Percentiles rank a stretch among this genome's conserved stretches.
Evolutionary conservation across 1,284 basidiomycete species (phyloP).

Genomic region (Cerioporus squamosus): DNA sequence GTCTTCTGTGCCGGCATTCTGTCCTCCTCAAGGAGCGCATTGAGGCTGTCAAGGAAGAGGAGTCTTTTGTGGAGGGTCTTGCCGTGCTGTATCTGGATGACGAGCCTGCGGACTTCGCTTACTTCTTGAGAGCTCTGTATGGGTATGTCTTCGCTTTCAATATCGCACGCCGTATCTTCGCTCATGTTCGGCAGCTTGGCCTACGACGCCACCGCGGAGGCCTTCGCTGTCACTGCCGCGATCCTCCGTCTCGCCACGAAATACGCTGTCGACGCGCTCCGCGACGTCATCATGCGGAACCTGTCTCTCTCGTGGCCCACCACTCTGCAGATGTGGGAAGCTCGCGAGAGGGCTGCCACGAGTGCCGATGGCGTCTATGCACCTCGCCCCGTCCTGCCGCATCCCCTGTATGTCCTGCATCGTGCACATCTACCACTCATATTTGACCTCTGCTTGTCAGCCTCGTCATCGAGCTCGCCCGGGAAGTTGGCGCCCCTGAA

Average conservation of each 20-base stretch:
- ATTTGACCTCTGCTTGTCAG: slow-evolving; percentile 41
- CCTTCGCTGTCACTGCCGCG: slow-evolving; percentile 54
- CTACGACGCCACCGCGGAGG: slow-evolving; percentile 46
- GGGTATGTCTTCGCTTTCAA: slow-evolving; percentile 55
- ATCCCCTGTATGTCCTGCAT: slow-evolving; percentile 60
- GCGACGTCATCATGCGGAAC: slow-evolving; percentile 54
- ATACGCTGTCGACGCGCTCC: slow-evolving; percentile 60
- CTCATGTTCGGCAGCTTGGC: slow-evolving; percentile 12
- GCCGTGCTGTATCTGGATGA: slow-evolving; percentile 58
- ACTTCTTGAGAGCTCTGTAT: slow-evolving; percentile 63
- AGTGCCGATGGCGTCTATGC: slow-evolving; percentile 54
- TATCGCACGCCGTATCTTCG: neutral
- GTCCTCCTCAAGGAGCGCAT: slow-evolving; percentile 43
- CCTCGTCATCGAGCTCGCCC: slow-evolving; percentile 47
- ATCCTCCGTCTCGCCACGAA: slow-evolving; percentile 66
- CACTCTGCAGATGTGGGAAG: slow-evolving; percentile 63
- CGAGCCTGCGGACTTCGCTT: slow-evolving; percentile 52
- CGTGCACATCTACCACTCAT: neutral
- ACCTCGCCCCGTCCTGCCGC: slow-evolving; percentile 56
- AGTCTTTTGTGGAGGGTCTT: slow-evolving; percentile 51
- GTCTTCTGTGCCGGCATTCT: slow-evolving; percentile 67
- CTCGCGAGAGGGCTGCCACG: slow-evolving; percentile 57
- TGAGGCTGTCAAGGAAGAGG: slow-evolving; percentile 4
- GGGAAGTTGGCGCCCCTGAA: slow-evolving; percentile 39
- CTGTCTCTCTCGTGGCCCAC: slow-evolving; percentile 60